Evolutionary conservation across 1,284 basidiomycete species (phyloP), one percentile per base, ranked within the genome.

Genomic region (Moesziomyces sp.): DNA sequence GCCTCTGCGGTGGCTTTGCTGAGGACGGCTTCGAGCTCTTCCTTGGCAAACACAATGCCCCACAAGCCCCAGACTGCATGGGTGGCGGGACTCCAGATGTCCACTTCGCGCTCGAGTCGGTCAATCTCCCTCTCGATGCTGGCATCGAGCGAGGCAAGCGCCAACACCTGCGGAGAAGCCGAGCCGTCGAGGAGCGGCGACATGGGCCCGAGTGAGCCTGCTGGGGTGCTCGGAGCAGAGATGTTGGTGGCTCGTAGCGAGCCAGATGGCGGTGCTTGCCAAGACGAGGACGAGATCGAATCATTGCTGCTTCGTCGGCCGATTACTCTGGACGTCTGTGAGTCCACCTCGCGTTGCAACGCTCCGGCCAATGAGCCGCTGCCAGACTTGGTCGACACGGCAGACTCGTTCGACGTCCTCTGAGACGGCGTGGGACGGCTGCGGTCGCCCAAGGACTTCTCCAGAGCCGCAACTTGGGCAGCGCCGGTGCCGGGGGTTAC

Each of bases 21-120:
- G 11, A 83, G 50, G 16, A 82, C 58, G 8, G 60, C 43, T 46
- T 76, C 74, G 16, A 83, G 74, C 35, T 73, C 67, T 34, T 81
- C 79, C 35, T 66, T 69, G 4, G 79, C 79, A 55, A 82, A 79
- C 1, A 81, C 79, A 34, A 83, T 71, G 9, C 82, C 82, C 82
- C 82, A 83, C 11, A 83, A 55, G 5, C 74, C 82, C 82, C 82
- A 83, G 21, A 79, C 70, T 10, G 81, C 81, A 52, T 83, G 78
- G 11, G 73, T 74, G 6, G 82, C 82, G 1, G 80, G 74, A 28
- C 73, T 71, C 79, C 78, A 83, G 1, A 82, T 59, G 18, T 46
- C 49, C 11, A 83, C 71, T 55, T 83, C 82, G 21, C 73, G 56
- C 38, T 83, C 82, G 11, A 83, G 70, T 1, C 82, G 64, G 34